These are phyloP conservation scores for Davidsoniella eucalypti DNA, from an alignment of 2,329 filamentous ascomycete genomes.

Conservation along the genomic window DNA sequence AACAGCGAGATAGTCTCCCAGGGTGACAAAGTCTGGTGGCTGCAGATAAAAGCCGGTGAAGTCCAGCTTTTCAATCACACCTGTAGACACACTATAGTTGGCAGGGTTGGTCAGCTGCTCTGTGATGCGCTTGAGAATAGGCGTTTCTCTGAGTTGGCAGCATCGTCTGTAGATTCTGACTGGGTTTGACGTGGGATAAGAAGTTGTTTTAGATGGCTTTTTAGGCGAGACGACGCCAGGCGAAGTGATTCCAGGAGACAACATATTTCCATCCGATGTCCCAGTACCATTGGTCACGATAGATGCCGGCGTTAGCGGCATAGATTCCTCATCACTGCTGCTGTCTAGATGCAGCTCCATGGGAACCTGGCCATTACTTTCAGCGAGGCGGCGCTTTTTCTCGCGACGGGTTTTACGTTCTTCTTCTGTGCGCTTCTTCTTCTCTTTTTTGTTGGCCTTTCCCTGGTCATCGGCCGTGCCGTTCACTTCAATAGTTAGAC, in stretches of 20 bases:
- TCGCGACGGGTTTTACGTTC: constrained; percentile 87
- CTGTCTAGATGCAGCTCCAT: constrained; percentile 59
- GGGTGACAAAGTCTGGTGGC: constrained; percentile 64
- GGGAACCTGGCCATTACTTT: constrained; percentile 74
- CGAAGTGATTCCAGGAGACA: not conserved
- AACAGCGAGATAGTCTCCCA: constrained; percentile 86
- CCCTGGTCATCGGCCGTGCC: constrained; percentile 25
- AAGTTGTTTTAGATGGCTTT: constrained; percentile 19
- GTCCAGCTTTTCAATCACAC: constrained; percentile 69
- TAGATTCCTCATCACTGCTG: constrained; percentile 13
- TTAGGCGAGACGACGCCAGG: constrained; percentile 14
- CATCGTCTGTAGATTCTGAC: constrained; percentile 85
- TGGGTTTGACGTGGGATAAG: constrained; percentile 69
- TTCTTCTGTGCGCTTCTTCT: constrained; percentile 88
- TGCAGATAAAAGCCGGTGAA: constrained; percentile 74
- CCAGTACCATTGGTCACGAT: not conserved
- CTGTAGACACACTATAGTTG: constrained; percentile 48
- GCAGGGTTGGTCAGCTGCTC: constrained; percentile 64
- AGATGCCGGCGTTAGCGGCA: not conserved
- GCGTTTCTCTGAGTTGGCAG: constrained; percentile 83
- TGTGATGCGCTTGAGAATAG: constrained; percentile 79
- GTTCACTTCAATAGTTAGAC: not conserved
- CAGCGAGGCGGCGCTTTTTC: constrained; percentile 66
- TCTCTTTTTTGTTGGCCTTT: constrained; percentile 67
- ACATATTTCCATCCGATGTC: not conserved